Conservation (phyloP, 257 asterid genomes). For the Striga asiatica region DNA sequence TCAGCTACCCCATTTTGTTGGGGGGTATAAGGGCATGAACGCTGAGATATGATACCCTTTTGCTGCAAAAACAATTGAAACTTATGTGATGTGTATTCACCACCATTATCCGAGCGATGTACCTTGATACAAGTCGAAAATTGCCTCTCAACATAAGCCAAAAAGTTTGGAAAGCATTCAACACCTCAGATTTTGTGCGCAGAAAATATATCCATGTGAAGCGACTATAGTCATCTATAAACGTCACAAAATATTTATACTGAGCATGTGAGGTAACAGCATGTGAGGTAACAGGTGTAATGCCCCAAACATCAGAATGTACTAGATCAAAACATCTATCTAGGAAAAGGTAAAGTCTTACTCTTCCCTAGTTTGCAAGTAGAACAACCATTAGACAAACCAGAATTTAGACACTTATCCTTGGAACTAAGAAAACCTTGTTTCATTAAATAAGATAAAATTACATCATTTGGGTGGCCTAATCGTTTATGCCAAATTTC, state of each 20-base stretch:
- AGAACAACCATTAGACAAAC: background rate
- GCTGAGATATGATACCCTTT: background rate
- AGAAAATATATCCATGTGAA: background rate
- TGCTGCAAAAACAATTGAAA: background rate
- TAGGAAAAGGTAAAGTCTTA: background rate
- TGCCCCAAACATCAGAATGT: background rate
- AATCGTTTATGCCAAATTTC: too few species aligned
- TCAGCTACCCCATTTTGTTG: constrained; percentile 5
- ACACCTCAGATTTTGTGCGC: background rate
- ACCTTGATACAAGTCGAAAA: background rate
- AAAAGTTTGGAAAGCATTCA: background rate
- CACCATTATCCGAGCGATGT: background rate
- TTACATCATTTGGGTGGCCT: too few species aligned
- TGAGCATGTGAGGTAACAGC: background rate
- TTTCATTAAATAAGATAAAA: too few species aligned
- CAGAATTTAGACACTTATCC: too few species aligned
- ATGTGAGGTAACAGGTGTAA: background rate
- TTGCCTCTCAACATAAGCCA: background rate
- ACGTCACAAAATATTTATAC: background rate
- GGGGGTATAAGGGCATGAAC: constrained; percentile 5
- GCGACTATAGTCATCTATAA: background rate
- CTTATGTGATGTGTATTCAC: background rate
- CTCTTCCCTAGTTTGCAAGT: constrained; percentile 9
- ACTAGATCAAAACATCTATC: background rate
- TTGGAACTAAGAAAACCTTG: too few species aligned